Evolutionary conservation across 352 stramenopile species (phyloP).

Genomic region (Pythium periplocum): DNA sequence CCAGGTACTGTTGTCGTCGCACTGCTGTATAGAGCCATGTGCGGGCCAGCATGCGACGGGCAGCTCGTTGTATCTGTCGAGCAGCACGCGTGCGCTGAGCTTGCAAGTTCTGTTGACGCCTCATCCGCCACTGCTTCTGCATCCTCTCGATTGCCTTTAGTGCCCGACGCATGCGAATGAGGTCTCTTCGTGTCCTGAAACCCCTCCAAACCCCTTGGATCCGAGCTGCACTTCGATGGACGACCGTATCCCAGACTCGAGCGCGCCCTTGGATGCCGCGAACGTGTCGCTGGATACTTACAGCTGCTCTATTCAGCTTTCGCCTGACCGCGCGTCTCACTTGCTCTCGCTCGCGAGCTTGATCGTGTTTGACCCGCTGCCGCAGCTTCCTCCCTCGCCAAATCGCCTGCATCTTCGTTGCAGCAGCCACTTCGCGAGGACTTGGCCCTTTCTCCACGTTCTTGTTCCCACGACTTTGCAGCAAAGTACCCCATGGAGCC

Average conservation of each 20-base stretch:
- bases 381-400: conserved; percentile 43
- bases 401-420: conserved; percentile 37
- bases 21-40: conserved; percentile 33
- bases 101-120: conserved; percentile 25
- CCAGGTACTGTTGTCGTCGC: conserved; percentile 38
- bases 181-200: conserved; percentile 33
- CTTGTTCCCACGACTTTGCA: no score
- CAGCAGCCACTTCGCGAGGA: conserved; percentile 23
- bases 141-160: conserved; percentile 45
- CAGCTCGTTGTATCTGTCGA: conserved; percentile 32
- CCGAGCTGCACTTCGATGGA: conserved; percentile 27
- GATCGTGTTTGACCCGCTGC: conserved; percentile 32
- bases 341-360: conserved; percentile 23
- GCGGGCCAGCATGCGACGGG: conserved; percentile 31
- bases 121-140: conserved; percentile 36
- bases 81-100: conserved; percentile 17
- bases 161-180: conserved; percentile 35
- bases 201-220: conserved; percentile 62
- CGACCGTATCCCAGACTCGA: conserved; percentile 30
- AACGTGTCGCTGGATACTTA: conserved; percentile 55
- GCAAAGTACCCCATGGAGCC: background rate
- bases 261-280: conserved; percentile 42
- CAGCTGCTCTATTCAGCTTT: conserved; percentile 25
- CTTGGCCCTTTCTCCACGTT: background rate
- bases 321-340: conserved; percentile 23